Evolutionary conservation across 169 alveolate genomes (phyloP).

Genomic region (Plasmodium cynomolgi): DNA sequence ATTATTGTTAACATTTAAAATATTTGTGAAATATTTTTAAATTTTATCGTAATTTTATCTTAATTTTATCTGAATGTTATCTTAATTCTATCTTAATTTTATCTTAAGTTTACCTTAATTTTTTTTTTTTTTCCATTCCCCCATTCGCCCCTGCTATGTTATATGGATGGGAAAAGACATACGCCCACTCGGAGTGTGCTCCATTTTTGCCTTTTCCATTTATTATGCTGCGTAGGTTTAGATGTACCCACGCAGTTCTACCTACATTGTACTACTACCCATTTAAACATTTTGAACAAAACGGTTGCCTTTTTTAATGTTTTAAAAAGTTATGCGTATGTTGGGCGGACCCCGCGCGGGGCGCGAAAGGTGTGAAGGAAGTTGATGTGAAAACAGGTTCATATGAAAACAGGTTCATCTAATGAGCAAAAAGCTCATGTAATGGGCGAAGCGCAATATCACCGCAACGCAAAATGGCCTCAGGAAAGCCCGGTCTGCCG

Average conservation of each 20-base stretch:
- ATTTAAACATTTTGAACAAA: conserved; percentile 16
- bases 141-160: background rate
- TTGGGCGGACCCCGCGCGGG: background rate
- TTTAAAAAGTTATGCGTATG: conserved; percentile 2
- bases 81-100: background rate
- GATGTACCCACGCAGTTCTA: background rate
- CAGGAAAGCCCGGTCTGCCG: background rate
- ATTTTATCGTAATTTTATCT: background rate
- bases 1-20: conserved; percentile 20
- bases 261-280: background rate
- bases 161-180: background rate
- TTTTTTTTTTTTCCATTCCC: background rate
- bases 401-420: background rate
- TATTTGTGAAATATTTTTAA: conserved; percentile 51
- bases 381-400: background rate
- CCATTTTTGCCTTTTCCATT: conserved; percentile 13
- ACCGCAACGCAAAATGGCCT: background rate
- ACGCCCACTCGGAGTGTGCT: background rate
- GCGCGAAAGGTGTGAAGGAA: background rate
- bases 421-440: background rate
- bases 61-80: background rate
- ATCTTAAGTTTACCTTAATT: background rate
- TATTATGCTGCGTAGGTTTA: background rate
- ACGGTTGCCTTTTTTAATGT: conserved; percentile 44
- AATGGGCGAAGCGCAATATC: background rate